Evolutionary conservation across 1,284 basidiomycete genomes (phyloP), one percentile per base, ranked within the genome.

Genomic region (Melanopsichium pennsylvanicum): DNA sequence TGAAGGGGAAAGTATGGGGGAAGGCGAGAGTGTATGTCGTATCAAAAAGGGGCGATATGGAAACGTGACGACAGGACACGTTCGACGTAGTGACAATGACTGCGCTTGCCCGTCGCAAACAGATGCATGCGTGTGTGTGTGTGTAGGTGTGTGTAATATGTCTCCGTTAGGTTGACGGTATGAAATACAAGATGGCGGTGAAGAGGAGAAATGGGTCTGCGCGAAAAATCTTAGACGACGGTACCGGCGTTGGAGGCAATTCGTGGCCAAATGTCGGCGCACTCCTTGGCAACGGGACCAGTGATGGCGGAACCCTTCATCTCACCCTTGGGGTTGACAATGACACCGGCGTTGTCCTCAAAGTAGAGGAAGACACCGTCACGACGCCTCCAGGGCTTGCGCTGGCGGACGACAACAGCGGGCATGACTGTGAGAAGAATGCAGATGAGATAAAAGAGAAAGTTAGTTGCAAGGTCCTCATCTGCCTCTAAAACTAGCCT

Each of bases 301-400:
- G 95, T 94, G 84, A 99, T 98, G 77, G 94, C 80, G 48, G 78
- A 79, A 61, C 95, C 95, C 88, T 99, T 99, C 95, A 99, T 98
- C 86, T 99, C 95, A 82, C 96, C 95, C 88, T 97, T 97, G 81
- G 92, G 91, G 87, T 97, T 97, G 81, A 82, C 75, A 58, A 75
- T 76, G 47, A 78, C 76, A 70, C 76, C 75, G 49, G 72, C 72
- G 74, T 78, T 80, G 74, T 78, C 93, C 90, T 95, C 95, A 76
- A 98, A 98, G 88, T 97, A 97, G 82, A 98, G 90, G 89, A 97
- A 97, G 73, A 97, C 91, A 84, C 95, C 95, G 82, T 99, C 95
- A 84, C 88, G 88, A 85, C 95, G 87, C 81, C 96, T 90, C 95
- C 95, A 99, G 67, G 95, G 88, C 86, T 98, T 99, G 83, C 95